These are phyloP conservation scores for Colletotrichum sp. DNA, from an alignment of 2,329 filamentous ascomycete genomes.

Conservation along the genomic window DNA sequence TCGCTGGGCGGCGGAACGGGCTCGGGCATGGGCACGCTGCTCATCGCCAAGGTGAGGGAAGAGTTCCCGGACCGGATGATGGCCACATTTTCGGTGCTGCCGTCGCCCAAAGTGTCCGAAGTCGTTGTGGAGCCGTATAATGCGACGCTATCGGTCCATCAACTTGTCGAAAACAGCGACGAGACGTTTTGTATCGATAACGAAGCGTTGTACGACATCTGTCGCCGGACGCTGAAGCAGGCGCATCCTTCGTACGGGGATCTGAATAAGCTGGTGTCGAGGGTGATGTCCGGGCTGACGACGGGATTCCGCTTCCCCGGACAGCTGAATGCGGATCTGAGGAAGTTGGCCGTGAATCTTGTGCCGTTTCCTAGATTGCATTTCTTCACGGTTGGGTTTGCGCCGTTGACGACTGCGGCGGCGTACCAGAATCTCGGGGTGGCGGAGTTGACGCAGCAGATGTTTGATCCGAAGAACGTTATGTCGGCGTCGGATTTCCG, in stretches of 20 bases:
- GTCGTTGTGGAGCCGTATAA: constrained; percentile 99
- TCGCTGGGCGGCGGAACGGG: constrained; percentile 99
- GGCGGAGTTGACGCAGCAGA: constrained; percentile 98
- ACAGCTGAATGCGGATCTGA: constrained; percentile 99
- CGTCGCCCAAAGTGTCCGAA: constrained; percentile 98
- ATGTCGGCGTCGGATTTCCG: constrained; percentile 99
- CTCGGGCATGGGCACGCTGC: constrained; percentile 99
- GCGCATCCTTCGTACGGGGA: constrained; percentile 98
- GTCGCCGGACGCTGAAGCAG: constrained; percentile 99
- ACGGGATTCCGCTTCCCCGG: constrained; percentile 99
- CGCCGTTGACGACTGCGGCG: constrained; percentile 83
- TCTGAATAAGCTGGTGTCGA: constrained; percentile 98
- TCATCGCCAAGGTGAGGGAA: constrained; percentile 99
- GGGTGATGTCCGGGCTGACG: constrained; percentile 99
- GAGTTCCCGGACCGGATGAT: constrained; percentile 99
- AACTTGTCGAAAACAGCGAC: constrained; percentile 99
- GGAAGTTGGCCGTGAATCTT: constrained; percentile 99
- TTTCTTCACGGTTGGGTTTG: constrained; percentile 99
- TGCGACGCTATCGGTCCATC: constrained; percentile 97
- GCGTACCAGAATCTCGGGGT: constrained; percentile 96
- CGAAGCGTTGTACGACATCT: constrained; percentile 99
- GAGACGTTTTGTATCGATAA: constrained; percentile 99
- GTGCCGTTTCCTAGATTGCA: constrained; percentile 99
- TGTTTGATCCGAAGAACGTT: constrained; percentile 99
- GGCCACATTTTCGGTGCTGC: constrained; percentile 98